Evolutionary conservation across 1,284 basidiomycete species (phyloP), one percentile per base, ranked within the genome.

Genomic region (Prillingera fragicola): DNA sequence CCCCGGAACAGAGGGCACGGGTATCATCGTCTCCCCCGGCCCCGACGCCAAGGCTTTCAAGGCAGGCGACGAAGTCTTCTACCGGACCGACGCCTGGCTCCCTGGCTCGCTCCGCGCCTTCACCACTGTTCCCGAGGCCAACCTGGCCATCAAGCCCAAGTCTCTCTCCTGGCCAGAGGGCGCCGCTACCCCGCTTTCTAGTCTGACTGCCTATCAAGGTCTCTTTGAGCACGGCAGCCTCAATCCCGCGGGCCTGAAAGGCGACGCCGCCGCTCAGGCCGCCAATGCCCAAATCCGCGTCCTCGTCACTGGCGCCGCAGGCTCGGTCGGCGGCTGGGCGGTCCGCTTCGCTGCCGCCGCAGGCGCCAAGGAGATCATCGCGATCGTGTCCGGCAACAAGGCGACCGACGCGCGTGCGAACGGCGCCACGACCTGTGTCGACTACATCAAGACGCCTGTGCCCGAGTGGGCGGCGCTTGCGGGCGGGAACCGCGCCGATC

Each of bases 1-100:
- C n/a, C 50, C 42, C 10, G 50, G 50, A 5, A 48, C 50, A 2
- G 50, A 52, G 38, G 45, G 50, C 14, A 45, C 50, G 5, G 50
- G 50, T 13, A 28, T 44, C 15, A 32, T 52, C 19, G 33, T 28
- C 13, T n/a, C n/a, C n/a, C 4, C n/a, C 8, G 43, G 32, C 8
- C 38, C 42, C 2, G 13, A 25, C 5, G 18, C 32, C 9, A 6
- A 12, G 7, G n/a, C n/a, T n/a, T 45, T 45, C 28, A 36, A 38
- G 19, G 8, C 14, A 3, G 50, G 50, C 33, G 42, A 52, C 35
- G 36, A 31, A 14, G 45, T 48, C 35, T 38, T 48, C 23, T 52
- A 26, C 39, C 50, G 50, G 35, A 38, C 27, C 36, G 39, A 52
- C 29, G 50, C 50, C 5, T 36, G 34, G 32, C 28, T 48, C 10